Evolutionary conservation across 495 filamentous ascomycete genomes (phyloP).

Genomic region (Aspergillus heteromorphus): DNA sequence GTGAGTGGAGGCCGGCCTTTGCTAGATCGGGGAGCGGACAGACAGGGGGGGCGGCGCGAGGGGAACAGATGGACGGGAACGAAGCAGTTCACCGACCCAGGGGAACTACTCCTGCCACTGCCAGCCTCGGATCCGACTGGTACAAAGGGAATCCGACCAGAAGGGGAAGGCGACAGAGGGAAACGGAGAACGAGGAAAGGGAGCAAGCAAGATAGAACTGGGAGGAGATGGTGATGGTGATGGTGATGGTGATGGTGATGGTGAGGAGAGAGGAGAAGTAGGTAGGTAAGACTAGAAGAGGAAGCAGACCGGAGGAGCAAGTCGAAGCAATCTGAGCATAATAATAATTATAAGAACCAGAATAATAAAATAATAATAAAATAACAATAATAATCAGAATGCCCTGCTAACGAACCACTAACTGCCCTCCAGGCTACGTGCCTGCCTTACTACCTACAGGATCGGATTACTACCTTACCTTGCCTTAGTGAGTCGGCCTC

Average conservation of each 20-base stretch:
- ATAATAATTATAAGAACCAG: background rate
- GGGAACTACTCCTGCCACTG: background rate
- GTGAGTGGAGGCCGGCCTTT: slow-evolving; percentile 10
- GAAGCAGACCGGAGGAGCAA: background rate
- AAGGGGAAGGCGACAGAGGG: slow-evolving; percentile 1
- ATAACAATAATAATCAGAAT: background rate
- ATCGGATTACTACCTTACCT: background rate
- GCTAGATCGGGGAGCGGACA: slow-evolving; percentile 15
- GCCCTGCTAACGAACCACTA: background rate
- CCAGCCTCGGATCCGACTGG: no score
- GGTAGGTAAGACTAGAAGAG: slow-evolving; percentile 4
- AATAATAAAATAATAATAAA: background rate
- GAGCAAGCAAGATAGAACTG: background rate
- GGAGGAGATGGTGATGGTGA: background rate
- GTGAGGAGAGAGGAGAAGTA: no score
- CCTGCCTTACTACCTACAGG: background rate
- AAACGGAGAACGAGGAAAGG: slow-evolving; percentile 1
- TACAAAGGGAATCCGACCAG: background rate
- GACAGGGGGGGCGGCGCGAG: slow-evolving; percentile 16
- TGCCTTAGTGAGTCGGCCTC: background rate
- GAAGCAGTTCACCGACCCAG: slow-evolving; percentile 12
- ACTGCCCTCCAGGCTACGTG: background rate
- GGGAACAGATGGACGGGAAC: slow-evolving; percentile 12
- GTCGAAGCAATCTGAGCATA: background rate
- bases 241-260: background rate